These are phyloP conservation scores for Moesziomyces globuligerus DNA, from an alignment of 1,284 basidiomycete genomes.

Conservation along the genomic window DNA sequence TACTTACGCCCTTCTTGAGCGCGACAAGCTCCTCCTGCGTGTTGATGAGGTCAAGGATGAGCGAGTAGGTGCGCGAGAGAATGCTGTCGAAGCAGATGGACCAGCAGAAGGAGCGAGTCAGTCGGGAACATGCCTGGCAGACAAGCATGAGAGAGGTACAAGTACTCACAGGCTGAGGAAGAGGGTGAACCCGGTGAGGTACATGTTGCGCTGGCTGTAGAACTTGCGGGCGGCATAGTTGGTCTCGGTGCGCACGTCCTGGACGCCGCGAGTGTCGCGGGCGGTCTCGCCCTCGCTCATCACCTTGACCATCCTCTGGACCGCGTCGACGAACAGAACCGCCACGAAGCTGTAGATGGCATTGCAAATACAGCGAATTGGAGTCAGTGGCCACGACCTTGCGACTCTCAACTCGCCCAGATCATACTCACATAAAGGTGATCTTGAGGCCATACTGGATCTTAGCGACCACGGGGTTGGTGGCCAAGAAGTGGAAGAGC, in stretches of 20 bases:
- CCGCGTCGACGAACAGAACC: constrained; percentile 83
- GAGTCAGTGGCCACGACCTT: neutral
- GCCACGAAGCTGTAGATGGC: constrained; percentile 77
- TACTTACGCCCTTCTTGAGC: constrained; percentile 76
- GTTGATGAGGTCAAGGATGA: constrained; percentile 88
- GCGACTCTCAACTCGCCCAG: too few species aligned
- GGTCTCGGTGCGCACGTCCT: constrained; percentile 82
- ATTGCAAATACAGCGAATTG: neutral
- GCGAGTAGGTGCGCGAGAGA: constrained; percentile 89
- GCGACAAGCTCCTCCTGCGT: constrained; percentile 86
- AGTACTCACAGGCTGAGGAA: constrained; percentile 74
- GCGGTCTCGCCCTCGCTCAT: constrained; percentile 79
- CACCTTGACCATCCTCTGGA: constrained; percentile 91
- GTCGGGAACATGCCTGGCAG: neutral
- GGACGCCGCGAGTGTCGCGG: constrained; percentile 73
- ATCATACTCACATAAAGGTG: constrained; percentile 81
- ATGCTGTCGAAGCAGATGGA: constrained; percentile 68
- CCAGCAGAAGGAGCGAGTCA: neutral
- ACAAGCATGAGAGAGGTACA: neutral
- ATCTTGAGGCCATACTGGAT: constrained; percentile 80
- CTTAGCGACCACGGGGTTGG: constrained; percentile 68
- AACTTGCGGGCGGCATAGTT: constrained; percentile 87
- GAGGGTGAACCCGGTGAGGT: constrained; percentile 81
- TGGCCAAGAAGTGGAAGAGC: constrained; percentile 79
- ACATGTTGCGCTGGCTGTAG: constrained; percentile 79